Evolutionary conservation across 2,329 filamentous ascomycete genomes (phyloP).

Genomic region (Chalaropsis thielavioides): DNA sequence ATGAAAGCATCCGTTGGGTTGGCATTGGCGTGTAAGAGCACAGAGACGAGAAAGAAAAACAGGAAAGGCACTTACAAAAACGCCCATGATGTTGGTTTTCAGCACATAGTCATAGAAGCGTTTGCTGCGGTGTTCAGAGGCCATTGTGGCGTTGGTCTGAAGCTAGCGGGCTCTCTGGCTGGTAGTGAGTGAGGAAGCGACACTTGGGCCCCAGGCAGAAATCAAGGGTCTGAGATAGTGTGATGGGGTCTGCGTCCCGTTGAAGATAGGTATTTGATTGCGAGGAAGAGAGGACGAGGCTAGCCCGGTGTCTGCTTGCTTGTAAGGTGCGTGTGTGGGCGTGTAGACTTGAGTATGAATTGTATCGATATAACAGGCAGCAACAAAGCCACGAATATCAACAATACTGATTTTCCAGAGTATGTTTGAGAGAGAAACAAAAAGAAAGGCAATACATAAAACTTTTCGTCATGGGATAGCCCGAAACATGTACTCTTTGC

Average conservation of each 20-base stretch:
- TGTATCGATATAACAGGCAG: too few species aligned
- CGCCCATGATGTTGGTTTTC: background rate
- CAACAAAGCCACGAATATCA: too few species aligned
- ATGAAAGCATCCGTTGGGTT: background rate
- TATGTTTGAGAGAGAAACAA: too few species aligned
- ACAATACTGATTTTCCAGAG: too few species aligned
- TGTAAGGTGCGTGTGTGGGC: too few species aligned
- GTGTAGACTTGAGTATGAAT: too few species aligned
- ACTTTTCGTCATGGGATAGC: too few species aligned
- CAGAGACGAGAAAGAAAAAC: background rate
- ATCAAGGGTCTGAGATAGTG: background rate
- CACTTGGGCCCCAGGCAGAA: background rate
- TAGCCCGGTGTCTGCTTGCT: background rate
- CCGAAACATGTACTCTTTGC: too few species aligned
- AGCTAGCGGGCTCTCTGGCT: background rate
- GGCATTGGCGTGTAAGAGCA: background rate
- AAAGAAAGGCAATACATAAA: too few species aligned
- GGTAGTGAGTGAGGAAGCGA: too few species aligned
- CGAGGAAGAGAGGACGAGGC: background rate
- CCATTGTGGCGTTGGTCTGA: background rate
- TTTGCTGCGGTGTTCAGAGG: background rate
- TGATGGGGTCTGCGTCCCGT: background rate
- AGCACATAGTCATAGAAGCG: background rate
- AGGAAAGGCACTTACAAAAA: conserved; percentile 1
- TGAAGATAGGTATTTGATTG: background rate